Evolutionary conservation across 805 yeast species (phyloP), one percentile per base, ranked within the genome.

Genomic region (Zygosaccharomyces bisporus): DNA sequence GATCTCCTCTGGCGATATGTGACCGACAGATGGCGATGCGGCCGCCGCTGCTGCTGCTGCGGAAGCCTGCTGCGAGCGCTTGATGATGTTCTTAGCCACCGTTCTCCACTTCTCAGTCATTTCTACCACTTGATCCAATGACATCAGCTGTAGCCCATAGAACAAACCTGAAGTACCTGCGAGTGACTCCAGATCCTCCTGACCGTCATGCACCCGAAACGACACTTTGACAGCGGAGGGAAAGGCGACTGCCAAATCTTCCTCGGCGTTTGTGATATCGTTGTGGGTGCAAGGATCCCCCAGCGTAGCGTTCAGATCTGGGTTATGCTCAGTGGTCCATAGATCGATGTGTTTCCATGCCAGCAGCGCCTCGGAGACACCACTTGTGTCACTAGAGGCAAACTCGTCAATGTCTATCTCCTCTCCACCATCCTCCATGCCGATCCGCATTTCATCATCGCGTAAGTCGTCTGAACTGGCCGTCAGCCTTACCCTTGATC

Each of bases 271-370:
- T 50, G 74, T 73, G 45, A 91, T 72, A 61, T 93, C 99, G 46
- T 82, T 77, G 31, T 75, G 73, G 0, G 96, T 87, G 50, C 89
- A 93, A 21, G 88, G 84, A 41, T 79, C 82, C 58, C 82, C 80
- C 50, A 91, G 68, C 39, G 93, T 81, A 45, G 86, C 90, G 47
- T 74, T 76, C 45, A 93, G 70, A 66, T 91, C 99, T 1, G 93
- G 86, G 52, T 82, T 83, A 64, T 87, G 76, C 44, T 79, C 77
- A 27, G 77, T 74, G 14, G 91, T 71, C 96, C 97, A 91, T 14
- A 79, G 71, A 53, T 86, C 91, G 46, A 91, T 80, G 57, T 90
- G 90, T 50, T 85, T 76, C 98, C 98, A 91, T 9, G 96, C 85
- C 17, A 81, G 76, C 29, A 83, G 72, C 1, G 77, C 71, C 50